Evolutionary conservation across 2,329 filamentous ascomycete genomes (phyloP), one percentile per base, ranked within the genome.

Genomic region (Colletotrichum siamense): DNA sequence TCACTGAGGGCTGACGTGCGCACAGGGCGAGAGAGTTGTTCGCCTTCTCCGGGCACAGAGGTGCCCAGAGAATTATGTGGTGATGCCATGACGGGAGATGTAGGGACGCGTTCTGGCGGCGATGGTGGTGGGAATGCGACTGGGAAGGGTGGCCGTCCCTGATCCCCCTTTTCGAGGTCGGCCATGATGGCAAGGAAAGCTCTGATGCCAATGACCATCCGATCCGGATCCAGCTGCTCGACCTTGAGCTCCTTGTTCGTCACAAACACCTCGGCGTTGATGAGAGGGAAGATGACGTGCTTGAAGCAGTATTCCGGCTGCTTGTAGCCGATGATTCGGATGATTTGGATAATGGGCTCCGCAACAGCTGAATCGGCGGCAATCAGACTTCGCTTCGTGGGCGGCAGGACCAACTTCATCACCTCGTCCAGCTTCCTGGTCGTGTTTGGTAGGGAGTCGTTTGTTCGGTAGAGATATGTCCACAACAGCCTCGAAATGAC

Each of bases 171-270:
- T 84, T 99, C 97, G 30, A 99, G 88, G 83, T 99, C 97, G 1
- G 94, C 91, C 92, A 99, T 96, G 79, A 99, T 95, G 36, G 94
- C 95, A 32, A 99, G 89, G 82, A 99, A 99, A 5, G 97, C 95
- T 78, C 96, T 92, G 78, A 99, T 99, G 4, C 96, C 97, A 79
- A 99, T 95, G n/a, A 99, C 96, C 86, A 98, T 98, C 80, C 95
- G 94, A 82, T 99, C 98, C 1, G 98, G 97, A 77, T 99, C 97
- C 77, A 99, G 90, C 81, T 98, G 95, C 82, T 99, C 97, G 32
- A 98, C 94, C 82, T 92, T 96, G 57, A 97, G 87, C 61, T 98
- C 95, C 80, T 93, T 90, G 78, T 95, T 88, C 22, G 93, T 92
- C 32, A 91, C 89, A 82, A 98, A 97, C n/a, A 96, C 88, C 69